These are phyloP conservation scores for Lophium mytilinum DNA, from an alignment of 495 filamentous ascomycete genomes.

Conservation along the genomic window DNA sequence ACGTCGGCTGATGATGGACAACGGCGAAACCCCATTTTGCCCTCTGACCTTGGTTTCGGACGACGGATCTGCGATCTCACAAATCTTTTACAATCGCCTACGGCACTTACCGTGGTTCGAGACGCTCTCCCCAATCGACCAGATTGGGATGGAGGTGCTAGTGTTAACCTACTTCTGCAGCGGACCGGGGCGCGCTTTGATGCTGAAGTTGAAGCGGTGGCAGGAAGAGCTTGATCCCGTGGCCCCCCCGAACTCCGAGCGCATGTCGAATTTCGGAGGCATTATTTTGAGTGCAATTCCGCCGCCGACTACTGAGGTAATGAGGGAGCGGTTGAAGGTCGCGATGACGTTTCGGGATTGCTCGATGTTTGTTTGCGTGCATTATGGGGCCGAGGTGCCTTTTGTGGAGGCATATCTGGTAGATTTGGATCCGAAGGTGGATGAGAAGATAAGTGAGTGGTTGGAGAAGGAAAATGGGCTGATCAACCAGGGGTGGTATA, in stretches of 20 bases:
- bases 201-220: slow-evolving; percentile 39
- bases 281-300: neutral
- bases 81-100: neutral
- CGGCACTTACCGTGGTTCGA: neutral
- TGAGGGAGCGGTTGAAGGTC: slow-evolving; percentile 27
- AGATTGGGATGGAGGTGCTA: neutral
- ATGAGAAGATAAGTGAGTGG: slow-evolving; percentile 69
- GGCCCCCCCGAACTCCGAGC: slow-evolving; percentile 14
- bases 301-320: neutral
- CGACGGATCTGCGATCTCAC: slow-evolving; percentile 28
- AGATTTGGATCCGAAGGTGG: slow-evolving; percentile 84
- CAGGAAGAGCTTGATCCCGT: slow-evolving; percentile 45
- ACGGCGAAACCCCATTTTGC: slow-evolving; percentile 39
- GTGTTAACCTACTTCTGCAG: slow-evolving; percentile 6
- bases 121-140: neutral
- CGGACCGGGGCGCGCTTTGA: slow-evolving; percentile 14
- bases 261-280: neutral
- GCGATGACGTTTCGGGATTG: slow-evolving; percentile 91
- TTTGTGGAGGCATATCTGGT: slow-evolving; percentile 65
- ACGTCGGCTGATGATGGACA: slow-evolving; percentile 10
- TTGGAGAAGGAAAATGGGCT: slow-evolving; percentile 51
- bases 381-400: slow-evolving; percentile 26
- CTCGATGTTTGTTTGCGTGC: slow-evolving; percentile 67
- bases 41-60: slow-evolving; percentile 49
- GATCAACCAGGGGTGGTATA: slow-evolving; percentile 68